Percentiles rank a stretch among this genome's conserved stretches.
Evolutionary conservation across 2,329 filamentous ascomycete genomes (phyloP).

Genomic region (Trichoderma lentiforme): DNA sequence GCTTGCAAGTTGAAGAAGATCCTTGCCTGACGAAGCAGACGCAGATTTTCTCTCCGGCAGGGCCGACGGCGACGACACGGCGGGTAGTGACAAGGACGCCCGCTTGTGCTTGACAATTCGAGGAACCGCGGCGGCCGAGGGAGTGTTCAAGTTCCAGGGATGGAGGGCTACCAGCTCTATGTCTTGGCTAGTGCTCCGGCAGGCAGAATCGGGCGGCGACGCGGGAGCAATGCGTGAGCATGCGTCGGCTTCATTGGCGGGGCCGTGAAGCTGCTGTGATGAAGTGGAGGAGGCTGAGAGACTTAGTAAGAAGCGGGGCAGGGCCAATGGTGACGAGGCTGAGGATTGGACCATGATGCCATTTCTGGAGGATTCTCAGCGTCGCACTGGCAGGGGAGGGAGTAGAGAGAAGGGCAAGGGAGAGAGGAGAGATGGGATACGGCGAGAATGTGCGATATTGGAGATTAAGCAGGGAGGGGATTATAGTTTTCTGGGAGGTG

Average conservation of each 20-base stretch:
- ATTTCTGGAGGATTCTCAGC: not conserved
- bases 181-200: not conserved
- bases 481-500: not conserved
- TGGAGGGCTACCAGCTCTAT: not conserved
- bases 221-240: not conserved
- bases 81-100: not conserved
- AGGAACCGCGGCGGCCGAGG: not conserved
- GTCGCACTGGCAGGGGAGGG: not conserved
- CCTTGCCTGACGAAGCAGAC: not conserved
- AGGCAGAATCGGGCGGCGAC: not conserved
- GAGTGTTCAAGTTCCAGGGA: not conserved
- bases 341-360: not conserved
- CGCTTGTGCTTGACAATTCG: not conserved
- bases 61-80: not conserved
- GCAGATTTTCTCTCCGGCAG: not conserved
- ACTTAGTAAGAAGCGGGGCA: conserved; percentile 17
- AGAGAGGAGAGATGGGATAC: not conserved
- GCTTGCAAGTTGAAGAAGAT: not conserved
- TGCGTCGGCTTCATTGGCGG: not conserved
- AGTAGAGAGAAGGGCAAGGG: too few relatives aligned
- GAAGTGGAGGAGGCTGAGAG: conserved; percentile 10
- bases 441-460: not conserved
- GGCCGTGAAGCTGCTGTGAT: conserved; percentile 4
- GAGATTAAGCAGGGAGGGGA: not conserved
- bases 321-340: conserved; percentile 3